These are phyloP conservation scores for Shiraia bambusicola DNA, from an alignment of 2,329 filamentous ascomycete species.

Conservation along the genomic window DNA sequence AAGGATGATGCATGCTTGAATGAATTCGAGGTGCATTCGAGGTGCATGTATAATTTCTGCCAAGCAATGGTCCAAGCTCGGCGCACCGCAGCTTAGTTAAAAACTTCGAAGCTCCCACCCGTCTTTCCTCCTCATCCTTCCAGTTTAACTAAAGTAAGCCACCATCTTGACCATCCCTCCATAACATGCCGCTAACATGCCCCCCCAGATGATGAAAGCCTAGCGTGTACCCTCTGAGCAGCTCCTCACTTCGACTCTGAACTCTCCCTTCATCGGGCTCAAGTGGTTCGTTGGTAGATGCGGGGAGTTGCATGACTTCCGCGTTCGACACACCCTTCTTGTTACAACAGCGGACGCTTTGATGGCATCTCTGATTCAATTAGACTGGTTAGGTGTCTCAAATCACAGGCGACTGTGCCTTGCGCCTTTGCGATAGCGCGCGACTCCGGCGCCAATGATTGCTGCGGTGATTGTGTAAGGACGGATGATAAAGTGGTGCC, in stretches of 20 bases:
- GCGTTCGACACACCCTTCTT: slow-evolving; percentile 99
- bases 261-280: slow-evolving; percentile 88
- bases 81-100: slow-evolving; percentile 38
- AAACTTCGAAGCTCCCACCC: slow-evolving; percentile 32
- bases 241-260: slow-evolving; percentile 63
- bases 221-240: slow-evolving; percentile 93
- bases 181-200: slow-evolving; percentile 23
- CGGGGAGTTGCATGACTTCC: slow-evolving; percentile 82
- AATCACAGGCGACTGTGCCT: slow-evolving; percentile 2
- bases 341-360: slow-evolving; percentile 95
- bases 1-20: background rate
- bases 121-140: slow-evolving; percentile 77
- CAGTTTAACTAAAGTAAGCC: slow-evolving; percentile 96
- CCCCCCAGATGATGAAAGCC: slow-evolving; percentile 95
- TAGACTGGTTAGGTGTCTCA: slow-evolving; percentile 56
- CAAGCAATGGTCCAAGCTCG: slow-evolving; percentile 23
- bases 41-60: background rate
- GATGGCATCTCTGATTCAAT: slow-evolving; percentile 89
- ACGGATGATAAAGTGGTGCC: background rate
- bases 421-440: background rate
- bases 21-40: no score
- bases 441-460: background rate
- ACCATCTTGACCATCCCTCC: slow-evolving; percentile 2
- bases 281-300: slow-evolving; percentile 76
- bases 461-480: background rate